phyloP scores from a whole-genome alignment of 1,284 basidiomycete species.

The Erythrobasidium hasegawianum region DNA sequence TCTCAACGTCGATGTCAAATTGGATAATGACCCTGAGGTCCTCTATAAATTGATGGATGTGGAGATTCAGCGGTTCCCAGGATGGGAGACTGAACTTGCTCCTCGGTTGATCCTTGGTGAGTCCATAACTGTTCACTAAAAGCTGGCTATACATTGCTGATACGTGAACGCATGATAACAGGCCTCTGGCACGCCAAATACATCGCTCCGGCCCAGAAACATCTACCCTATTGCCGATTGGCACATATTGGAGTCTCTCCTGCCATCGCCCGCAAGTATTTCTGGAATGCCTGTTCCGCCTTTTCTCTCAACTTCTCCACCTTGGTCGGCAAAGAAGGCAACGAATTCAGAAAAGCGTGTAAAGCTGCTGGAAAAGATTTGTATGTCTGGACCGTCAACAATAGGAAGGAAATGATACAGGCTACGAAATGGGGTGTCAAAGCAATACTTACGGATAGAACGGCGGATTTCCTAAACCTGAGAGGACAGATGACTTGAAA shows the following conservation, averaged over 20 bases:
- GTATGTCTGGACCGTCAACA: slow-evolving; percentile 97
- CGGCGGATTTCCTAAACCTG: slow-evolving; percentile 70
- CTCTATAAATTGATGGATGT: slow-evolving; percentile 81
- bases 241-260: slow-evolving; percentile 75
- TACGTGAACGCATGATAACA: too few species aligned
- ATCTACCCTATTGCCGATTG: slow-evolving; percentile 75
- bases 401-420: slow-evolving; percentile 88
- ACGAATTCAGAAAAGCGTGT: slow-evolving; percentile 73
- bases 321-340: slow-evolving; percentile 64
- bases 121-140: too few species aligned
- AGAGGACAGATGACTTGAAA: slow-evolving; percentile 63
- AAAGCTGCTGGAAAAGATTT: slow-evolving; percentile 73
- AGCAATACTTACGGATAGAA: slow-evolving; percentile 82
- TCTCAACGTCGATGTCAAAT: slow-evolving; percentile 71
- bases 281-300: slow-evolving; percentile 82
- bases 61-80: slow-evolving; percentile 64
- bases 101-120: slow-evolving; percentile 79
- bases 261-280: slow-evolving; percentile 70
- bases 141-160: too few species aligned
- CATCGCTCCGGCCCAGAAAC: slow-evolving; percentile 66
- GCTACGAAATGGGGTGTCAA: slow-evolving; percentile 88
- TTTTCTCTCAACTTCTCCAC: slow-evolving; percentile 81
- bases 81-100: slow-evolving; percentile 75
- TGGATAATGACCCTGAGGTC: slow-evolving; percentile 81
- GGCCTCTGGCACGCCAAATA: slow-evolving; percentile 83